Conservation (phyloP, 768 basidiomycete species). For the Mycena olivaceomarginata region DNA sequence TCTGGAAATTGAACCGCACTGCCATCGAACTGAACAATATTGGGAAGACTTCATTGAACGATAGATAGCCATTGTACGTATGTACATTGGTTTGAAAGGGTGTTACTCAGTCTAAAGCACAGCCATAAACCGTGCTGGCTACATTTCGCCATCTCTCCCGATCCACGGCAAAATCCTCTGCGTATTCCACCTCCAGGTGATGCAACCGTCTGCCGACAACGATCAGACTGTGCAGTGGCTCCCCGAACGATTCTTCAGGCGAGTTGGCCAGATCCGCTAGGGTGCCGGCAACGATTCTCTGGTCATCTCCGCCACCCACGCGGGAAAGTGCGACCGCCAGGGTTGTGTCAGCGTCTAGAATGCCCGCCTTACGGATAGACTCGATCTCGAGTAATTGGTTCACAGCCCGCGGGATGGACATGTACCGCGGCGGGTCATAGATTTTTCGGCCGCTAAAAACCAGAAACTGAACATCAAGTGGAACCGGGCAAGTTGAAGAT, state of each 20-base stretch:
- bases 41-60: background rate
- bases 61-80: background rate
- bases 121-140: slow-evolving; percentile 81
- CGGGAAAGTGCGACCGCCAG: slow-evolving; percentile 88
- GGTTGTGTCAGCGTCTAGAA: slow-evolving; percentile 73
- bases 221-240: slow-evolving; percentile 93
- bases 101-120: slow-evolving; percentile 68
- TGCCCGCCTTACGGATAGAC: slow-evolving; percentile 67
- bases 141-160: slow-evolving; percentile 78
- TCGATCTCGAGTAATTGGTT: slow-evolving; percentile 86
- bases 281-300: slow-evolving; percentile 92
- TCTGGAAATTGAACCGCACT: too few relatives aligned
- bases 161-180: slow-evolving; percentile 84
- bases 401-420: slow-evolving; percentile 94
- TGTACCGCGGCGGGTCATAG: slow-evolving; percentile 97
- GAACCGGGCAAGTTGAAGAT: slow-evolving; percentile 15
- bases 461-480: slow-evolving; percentile 13
- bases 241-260: slow-evolving; percentile 82
- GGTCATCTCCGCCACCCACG: slow-evolving; percentile 80
- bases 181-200: slow-evolving; percentile 94
- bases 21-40: background rate
- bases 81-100: background rate
- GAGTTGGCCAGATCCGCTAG: slow-evolving; percentile 82
- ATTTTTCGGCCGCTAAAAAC: slow-evolving; percentile 89
- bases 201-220: slow-evolving; percentile 95